These are phyloP conservation scores for Escovopsis sp. DNA, from an alignment of 2,329 filamentous ascomycete species.

Conservation along the genomic window DNA sequence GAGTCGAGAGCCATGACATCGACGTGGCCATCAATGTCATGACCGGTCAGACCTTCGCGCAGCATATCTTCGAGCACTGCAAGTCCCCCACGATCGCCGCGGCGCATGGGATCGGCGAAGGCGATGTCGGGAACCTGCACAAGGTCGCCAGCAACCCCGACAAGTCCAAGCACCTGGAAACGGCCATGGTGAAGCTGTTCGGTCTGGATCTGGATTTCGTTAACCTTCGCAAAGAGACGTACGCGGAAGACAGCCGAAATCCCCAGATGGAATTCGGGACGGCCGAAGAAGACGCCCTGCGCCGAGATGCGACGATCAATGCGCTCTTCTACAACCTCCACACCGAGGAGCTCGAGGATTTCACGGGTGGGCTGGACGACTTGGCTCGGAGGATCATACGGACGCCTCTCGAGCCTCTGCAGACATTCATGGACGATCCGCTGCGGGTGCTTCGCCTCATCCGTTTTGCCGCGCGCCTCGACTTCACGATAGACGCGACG, in stretches of 20 bases:
- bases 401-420: slow-evolving; percentile 73
- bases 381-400: slow-evolving; percentile 59
- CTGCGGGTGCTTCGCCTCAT: slow-evolving; percentile 75
- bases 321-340: slow-evolving; percentile 92
- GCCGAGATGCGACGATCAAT: slow-evolving; percentile 87
- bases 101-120: slow-evolving; percentile 42
- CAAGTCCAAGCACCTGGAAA: slow-evolving; percentile 93
- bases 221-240: slow-evolving; percentile 84
- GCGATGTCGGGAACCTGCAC: slow-evolving; percentile 61
- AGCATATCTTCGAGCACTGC: slow-evolving; percentile 54
- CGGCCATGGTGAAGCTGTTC: slow-evolving; percentile 71
- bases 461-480: slow-evolving; percentile 74
- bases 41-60: slow-evolving; percentile 66
- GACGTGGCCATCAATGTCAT: slow-evolving; percentile 76
- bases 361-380: slow-evolving; percentile 65
- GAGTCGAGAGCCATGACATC: slow-evolving; percentile 61
- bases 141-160: slow-evolving; percentile 87
- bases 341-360: slow-evolving; percentile 66
- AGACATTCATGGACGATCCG: slow-evolving; percentile 92
- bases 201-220: slow-evolving; percentile 87
- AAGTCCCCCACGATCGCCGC: slow-evolving; percentile 41
- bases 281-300: slow-evolving; percentile 73
- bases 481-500: slow-evolving; percentile 59
- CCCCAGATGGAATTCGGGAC: slow-evolving; percentile 90
- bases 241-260: slow-evolving; percentile 76